phyloP scores from a whole-genome alignment of 1,284 basidiomycete species.

The Apiotrichum gamsii region DNA sequence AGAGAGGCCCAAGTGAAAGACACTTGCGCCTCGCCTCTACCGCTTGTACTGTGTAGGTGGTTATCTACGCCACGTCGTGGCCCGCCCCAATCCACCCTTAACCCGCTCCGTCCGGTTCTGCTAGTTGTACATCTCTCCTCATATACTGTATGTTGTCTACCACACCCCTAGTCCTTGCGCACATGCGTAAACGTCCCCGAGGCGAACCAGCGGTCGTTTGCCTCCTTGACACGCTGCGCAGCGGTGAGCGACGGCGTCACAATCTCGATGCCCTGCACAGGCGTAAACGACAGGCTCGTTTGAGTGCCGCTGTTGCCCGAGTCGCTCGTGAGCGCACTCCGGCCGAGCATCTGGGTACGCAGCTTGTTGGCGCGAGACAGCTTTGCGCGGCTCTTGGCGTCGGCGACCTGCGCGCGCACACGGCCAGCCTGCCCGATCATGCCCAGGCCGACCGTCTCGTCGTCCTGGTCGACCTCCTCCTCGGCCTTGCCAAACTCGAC shows the following conservation, averaged over 20 bases:
- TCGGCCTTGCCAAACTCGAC: constrained; percentile 94
- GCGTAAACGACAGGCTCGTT: constrained; percentile 88
- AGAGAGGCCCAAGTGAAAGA: too few species aligned
- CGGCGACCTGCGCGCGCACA: constrained; percentile 76
- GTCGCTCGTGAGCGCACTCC: constrained; percentile 57
- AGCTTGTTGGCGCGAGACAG: constrained; percentile 93
- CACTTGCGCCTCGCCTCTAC: too few species aligned
- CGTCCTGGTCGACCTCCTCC: constrained; percentile 91
- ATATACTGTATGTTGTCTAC: too few species aligned
- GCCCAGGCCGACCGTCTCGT: constrained; percentile 92
- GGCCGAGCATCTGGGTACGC: constrained; percentile 72
- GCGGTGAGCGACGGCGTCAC: constrained; percentile 66
- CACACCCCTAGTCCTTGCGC: constrained; percentile 36
- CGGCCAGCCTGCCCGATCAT: constrained; percentile 90
- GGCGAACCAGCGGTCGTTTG: constrained; percentile 87
- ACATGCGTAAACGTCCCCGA: constrained; percentile 65
- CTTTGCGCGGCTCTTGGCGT: constrained; percentile 84
- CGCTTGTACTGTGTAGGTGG: too few species aligned
- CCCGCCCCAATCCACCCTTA: too few species aligned
- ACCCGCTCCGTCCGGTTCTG: too few species aligned
- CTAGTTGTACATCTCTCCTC: too few species aligned
- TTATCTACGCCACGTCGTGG: too few species aligned
- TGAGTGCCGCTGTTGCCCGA: constrained; percentile 70
- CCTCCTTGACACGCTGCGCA: constrained; percentile 76
- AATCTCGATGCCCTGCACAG: constrained; percentile 92